Evolutionary conservation across 768 basidiomycete genomes (phyloP), one percentile per base, ranked within the genome.

Genomic region (Sarcodon aspratus): DNA sequence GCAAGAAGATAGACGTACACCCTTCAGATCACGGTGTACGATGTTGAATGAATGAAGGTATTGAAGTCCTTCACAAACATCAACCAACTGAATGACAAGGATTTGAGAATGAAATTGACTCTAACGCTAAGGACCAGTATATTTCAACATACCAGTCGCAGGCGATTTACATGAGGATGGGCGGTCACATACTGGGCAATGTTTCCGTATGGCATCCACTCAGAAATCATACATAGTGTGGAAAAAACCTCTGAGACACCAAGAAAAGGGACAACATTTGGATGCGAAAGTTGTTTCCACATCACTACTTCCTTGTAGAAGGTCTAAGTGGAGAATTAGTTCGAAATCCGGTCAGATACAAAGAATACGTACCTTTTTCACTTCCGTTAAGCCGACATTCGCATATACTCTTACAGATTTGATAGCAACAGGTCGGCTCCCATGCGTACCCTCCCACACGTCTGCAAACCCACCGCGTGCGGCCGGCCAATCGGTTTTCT

Each of bases 11-110:
- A 12, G 15, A 15, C 51, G 10, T 46, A 52, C 47, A 6, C 45
- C 17, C 47, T 51, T 51, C 6, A 51, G 47, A 33, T 48, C 50
- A 17, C 46, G 46, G 33, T 48, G 50, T n/a, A 51, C 27, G 2
- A 51, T 33, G 13, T 44, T 40, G 11, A 42, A 6, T 3, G 12
- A n/a, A 37, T 51, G 46, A 4, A 51, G 42, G 34, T 47, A 42
- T 38, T 40, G 33, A 7, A 51, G 18, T 3, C 50, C 50, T 33
- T 42, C 3, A 15, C 32, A 27, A 13, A 46, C 34, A 8, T 48
- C 46, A 6, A 40, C 13, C 3, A 48, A 38, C 50, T 51, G 31
- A 3, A 31, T 13, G 27, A 27, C 1, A 9, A 7, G 21, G 31
- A 10, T 10, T 40, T 12, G 7, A 34, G 15, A 1, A 2, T 11